These are phyloP conservation scores for Pseudogymnoascus sp. DNA, from an alignment of 2,329 filamentous ascomycete genomes.

Conservation along the genomic window DNA sequence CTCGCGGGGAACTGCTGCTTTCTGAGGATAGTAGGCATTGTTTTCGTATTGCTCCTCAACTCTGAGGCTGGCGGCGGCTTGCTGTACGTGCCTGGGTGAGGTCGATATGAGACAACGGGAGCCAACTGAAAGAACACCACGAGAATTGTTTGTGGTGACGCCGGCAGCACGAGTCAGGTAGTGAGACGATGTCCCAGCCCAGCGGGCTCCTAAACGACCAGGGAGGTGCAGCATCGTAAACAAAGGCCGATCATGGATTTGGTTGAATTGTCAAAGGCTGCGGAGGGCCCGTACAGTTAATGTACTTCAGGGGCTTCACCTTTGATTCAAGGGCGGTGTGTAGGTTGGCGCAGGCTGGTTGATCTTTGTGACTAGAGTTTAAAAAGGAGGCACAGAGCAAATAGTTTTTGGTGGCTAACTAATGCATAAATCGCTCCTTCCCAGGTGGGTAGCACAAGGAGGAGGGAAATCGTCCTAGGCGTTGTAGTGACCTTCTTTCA, in stretches of 20 bases:
- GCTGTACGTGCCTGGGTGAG: background rate
- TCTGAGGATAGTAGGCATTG: background rate
- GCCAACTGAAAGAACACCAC: background rate
- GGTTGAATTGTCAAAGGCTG: background rate
- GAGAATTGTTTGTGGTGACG: background rate
- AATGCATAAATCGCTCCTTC: constrained; percentile 1
- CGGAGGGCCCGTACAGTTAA: background rate
- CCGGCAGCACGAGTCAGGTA: background rate
- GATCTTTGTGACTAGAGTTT: background rate
- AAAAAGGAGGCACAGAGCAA: background rate
- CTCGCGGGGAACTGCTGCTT: background rate
- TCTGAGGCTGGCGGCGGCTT: background rate
- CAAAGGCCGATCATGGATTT: background rate
- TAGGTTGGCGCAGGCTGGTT: background rate
- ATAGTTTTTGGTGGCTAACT: background rate
- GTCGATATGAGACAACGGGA: background rate
- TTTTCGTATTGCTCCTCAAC: background rate
- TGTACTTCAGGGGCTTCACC: background rate
- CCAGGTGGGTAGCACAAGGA: background rate
- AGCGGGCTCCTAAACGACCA: background rate
- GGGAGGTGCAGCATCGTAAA: background rate
- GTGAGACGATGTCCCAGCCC: background rate
- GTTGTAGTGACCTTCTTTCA: background rate
- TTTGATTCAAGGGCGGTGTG: background rate
- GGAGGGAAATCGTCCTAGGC: background rate